Evolutionary conservation across 176 grass and related monocot species (phyloP).

Genomic region (Thinopyrum elongatum): DNA sequence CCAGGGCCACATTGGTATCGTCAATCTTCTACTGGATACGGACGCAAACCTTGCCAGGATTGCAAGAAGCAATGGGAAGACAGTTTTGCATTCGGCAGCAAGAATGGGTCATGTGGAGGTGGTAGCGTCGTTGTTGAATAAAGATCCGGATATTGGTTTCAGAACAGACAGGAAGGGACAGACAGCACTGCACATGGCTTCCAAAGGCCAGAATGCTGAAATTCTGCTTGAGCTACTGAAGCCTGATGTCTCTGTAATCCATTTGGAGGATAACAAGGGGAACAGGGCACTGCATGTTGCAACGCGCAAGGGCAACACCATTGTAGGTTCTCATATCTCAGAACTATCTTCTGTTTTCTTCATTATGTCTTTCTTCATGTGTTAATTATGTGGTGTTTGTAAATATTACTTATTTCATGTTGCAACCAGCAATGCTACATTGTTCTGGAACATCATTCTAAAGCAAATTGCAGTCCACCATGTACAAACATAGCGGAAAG

Average conservation of each 20-base stretch:
- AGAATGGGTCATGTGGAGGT: constrained; percentile 96
- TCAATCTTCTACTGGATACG: constrained; percentile 88
- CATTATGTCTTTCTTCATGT: neutral
- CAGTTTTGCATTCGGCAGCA: constrained; percentile 84
- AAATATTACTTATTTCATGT: constrained; percentile 4
- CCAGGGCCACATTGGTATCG: constrained; percentile 79
- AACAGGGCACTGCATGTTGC: constrained; percentile 89
- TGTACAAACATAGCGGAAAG: neutral
- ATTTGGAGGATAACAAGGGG: constrained; percentile 84
- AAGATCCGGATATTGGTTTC: constrained; percentile 80
- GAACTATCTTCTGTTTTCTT: constrained; percentile 25
- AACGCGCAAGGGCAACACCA: constrained; percentile 78
- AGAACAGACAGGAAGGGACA: constrained; percentile 96
- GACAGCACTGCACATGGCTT: constrained; percentile 93
- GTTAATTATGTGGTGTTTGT: neutral
- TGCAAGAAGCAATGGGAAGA: constrained; percentile 90
- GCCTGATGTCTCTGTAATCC: constrained; percentile 67
- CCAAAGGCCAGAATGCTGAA: constrained; percentile 86
- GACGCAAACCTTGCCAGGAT: constrained; percentile 81
- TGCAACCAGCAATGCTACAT: neutral
- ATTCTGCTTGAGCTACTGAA: constrained; percentile 75
- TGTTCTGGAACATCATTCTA: neutral
- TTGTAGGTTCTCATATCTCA: constrained; percentile 51
- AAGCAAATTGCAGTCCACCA: neutral
- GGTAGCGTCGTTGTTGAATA: constrained; percentile 72